Conservation (phyloP, 331 rosid species). For the Quercus lobata region DNA sequence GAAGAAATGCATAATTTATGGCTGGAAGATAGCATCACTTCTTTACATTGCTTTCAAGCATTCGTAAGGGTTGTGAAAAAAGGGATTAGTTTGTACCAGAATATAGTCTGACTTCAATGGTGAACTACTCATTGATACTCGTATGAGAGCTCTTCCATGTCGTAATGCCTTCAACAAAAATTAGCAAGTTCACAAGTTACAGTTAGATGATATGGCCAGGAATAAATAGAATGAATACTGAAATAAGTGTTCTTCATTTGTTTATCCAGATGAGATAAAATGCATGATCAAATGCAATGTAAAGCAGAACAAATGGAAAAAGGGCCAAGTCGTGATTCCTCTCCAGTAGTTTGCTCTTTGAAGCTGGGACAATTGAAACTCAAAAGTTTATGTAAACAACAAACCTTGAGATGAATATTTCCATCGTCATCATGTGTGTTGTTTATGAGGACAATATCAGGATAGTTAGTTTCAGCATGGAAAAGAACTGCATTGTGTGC, state of each 20-base stretch:
- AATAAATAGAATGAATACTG: slow-evolving; percentile 14
- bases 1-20: not conserved
- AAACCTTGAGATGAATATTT: slow-evolving; percentile 65
- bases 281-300: not conserved
- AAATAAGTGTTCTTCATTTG: not conserved
- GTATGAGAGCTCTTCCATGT: slow-evolving; percentile 84
- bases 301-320: not conserved
- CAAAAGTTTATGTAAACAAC: not conserved
- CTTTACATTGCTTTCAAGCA: not conserved
- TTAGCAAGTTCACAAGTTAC: slow-evolving; percentile 18
- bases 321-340: slow-evolving; percentile 3
- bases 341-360: slow-evolving; percentile 10
- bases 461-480: slow-evolving; percentile 63
- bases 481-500: slow-evolving; percentile 53
- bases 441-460: slow-evolving; percentile 63
- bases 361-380: not conserved
- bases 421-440: slow-evolving; percentile 50
- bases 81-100: slow-evolving; percentile 53
- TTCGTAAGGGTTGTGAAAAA: not conserved
- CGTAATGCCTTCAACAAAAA: slow-evolving; percentile 63
- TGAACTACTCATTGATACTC: slow-evolving; percentile 51
- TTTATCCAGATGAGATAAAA: not conserved
- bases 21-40: slow-evolving; percentile 10
- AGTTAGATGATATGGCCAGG: slow-evolving; percentile 19
- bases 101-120: slow-evolving; percentile 73